phyloP scores from a whole-genome alignment of 1,139 yeast species.

The Yamadazyma diddensiae region DNA sequence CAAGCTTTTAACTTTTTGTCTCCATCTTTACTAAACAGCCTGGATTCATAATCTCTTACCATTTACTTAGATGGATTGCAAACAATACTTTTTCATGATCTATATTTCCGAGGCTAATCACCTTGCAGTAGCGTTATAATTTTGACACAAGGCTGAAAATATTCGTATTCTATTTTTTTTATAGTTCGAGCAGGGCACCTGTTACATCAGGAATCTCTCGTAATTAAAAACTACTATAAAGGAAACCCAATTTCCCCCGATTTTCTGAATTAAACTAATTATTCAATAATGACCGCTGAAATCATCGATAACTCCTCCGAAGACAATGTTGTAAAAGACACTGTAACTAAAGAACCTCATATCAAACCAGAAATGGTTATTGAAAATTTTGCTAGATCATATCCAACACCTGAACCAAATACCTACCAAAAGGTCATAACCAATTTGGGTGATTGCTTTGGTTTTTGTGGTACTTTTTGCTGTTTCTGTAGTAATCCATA shows the following conservation, averaged over 20 bases:
- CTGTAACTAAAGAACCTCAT: constrained; percentile 22
- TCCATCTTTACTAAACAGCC: too few relatives aligned
- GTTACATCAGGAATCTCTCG: too few relatives aligned
- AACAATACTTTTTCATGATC: too few relatives aligned
- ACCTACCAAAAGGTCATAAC: constrained; percentile 42
- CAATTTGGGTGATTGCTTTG: constrained; percentile 46
- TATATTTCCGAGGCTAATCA: too few relatives aligned
- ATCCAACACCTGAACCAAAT: constrained; percentile 35
- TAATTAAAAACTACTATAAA: too few relatives aligned
- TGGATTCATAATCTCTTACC: too few relatives aligned
- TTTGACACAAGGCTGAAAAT: too few relatives aligned
- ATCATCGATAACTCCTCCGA: constrained; percentile 4
- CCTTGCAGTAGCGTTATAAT: too few relatives aligned
- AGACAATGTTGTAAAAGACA: constrained; percentile 5
- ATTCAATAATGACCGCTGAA: constrained; percentile 1
- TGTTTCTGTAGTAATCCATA: constrained; percentile 63
- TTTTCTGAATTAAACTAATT: neutral
- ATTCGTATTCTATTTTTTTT: too few relatives aligned
- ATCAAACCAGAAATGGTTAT: constrained; percentile 31
- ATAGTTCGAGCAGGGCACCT: too few relatives aligned
- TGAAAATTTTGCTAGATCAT: constrained; percentile 34
- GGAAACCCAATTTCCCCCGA: neutral
- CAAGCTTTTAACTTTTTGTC: too few relatives aligned
- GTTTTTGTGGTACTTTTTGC: constrained; percentile 59
- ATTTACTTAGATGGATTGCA: too few relatives aligned